Percentiles rank a stretch among this genome's conserved stretches.
phyloP scores from a whole-genome alignment of 306 rosid genomes.

The Pyrus pyrifolia region DNA sequence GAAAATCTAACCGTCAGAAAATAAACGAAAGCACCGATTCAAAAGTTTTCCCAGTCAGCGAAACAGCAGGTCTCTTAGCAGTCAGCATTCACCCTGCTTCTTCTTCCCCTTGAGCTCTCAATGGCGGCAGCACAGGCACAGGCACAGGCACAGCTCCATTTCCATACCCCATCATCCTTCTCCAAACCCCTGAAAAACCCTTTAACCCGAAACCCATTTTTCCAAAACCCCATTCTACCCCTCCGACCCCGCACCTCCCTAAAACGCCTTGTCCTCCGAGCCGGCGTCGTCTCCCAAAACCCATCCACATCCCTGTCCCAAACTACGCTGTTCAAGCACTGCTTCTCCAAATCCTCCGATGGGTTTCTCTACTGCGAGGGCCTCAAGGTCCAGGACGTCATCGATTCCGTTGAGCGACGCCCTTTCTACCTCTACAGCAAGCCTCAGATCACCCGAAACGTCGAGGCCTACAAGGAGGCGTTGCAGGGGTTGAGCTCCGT shows the following conservation, averaged over 20 bases:
- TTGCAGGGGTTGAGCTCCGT: slow-evolving; percentile 65
- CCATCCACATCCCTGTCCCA: slow-evolving; percentile 27
- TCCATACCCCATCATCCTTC: slow-evolving; percentile 32
- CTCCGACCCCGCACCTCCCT: slow-evolving; percentile 19
- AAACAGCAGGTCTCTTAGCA: neutral
- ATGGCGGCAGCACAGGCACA: slow-evolving; percentile 45
- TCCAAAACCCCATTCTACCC: slow-evolving; percentile 20
- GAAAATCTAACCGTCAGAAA: no score
- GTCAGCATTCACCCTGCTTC: neutral
- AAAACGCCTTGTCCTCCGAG: slow-evolving; percentile 36
- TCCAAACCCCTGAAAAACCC: slow-evolving; percentile 31
- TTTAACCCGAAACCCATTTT: slow-evolving; percentile 26
- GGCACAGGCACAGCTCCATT: slow-evolving; percentile 22
- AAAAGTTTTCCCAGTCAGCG: neutral
- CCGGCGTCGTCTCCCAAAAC: slow-evolving; percentile 59
- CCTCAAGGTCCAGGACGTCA: slow-evolving; percentile 65
- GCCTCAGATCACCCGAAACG: slow-evolving; percentile 77
- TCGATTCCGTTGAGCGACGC: slow-evolving; percentile 78
- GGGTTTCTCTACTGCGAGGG: slow-evolving; percentile 74
- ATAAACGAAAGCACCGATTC: neutral
- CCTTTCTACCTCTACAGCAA: slow-evolving; percentile 91
- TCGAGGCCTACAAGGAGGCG: slow-evolving; percentile 73
- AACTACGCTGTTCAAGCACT: slow-evolving; percentile 45
- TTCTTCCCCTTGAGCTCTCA: neutral
- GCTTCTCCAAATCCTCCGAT: slow-evolving; percentile 74